Percentiles rank a stretch among this genome's conserved stretches.
phyloP scores from a whole-genome alignment of 129 eudicot species.

The Kitagawia praeruptora region DNA sequence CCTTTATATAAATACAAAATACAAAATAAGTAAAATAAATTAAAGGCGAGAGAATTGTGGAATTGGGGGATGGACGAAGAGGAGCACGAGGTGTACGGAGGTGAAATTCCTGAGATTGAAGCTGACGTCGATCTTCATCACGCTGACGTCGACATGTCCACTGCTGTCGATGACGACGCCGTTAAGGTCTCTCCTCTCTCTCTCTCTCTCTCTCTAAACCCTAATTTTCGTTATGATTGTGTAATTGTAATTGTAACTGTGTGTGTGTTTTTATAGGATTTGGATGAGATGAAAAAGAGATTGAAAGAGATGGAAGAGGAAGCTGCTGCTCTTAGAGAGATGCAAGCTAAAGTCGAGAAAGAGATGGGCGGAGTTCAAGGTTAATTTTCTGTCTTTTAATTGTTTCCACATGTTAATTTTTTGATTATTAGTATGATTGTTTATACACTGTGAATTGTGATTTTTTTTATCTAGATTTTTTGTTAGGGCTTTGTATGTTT shows the following conservation, averaged over 20 bases:
- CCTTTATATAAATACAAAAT: too few species aligned
- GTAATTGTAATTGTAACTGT: not conserved
- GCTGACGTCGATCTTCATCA: conserved; percentile 40
- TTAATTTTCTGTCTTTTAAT: not conserved
- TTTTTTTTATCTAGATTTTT: not conserved
- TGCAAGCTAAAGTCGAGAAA: conserved; percentile 93
- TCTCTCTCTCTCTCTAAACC: conserved; percentile 2
- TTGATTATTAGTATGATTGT: not conserved
- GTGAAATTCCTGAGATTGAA: conserved; percentile 79
- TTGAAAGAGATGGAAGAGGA: conserved; percentile 95
- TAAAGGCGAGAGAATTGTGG: too few species aligned
- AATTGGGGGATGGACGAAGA: conserved; percentile 49
- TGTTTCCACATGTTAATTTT: not conserved
- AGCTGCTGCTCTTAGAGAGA: conserved; percentile 85
- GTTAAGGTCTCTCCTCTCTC: conserved; percentile 35
- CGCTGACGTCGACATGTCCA: conserved; percentile 63
- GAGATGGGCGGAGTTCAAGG: conserved; percentile 90
- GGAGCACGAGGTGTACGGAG: conserved; percentile 93
- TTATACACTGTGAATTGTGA: too few species aligned
- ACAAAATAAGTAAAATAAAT: too few species aligned
- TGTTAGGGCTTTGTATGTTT: not conserved
- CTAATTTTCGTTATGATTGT: conserved; percentile 12
- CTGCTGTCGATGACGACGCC: conserved; percentile 71
- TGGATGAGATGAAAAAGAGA: conserved; percentile 89
- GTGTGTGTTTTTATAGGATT: conserved; percentile 30